Percentiles rank a stretch among this genome's conserved stretches.
phyloP scores from a whole-genome alignment of 2,329 filamentous ascomycete species.

The Fusarium pseudonygamai region DNA sequence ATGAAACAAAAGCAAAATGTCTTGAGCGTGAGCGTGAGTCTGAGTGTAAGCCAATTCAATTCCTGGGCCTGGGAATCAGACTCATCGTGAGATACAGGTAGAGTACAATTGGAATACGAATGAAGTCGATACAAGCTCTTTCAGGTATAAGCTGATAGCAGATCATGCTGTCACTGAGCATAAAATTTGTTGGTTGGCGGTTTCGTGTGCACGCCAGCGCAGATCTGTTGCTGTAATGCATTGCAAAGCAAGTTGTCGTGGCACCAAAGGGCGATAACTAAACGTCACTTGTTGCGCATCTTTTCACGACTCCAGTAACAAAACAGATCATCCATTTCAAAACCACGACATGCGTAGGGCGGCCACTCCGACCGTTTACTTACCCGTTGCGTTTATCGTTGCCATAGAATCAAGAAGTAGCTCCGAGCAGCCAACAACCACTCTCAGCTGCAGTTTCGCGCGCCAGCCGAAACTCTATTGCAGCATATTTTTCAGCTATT shows the following conservation, averaged over 20 bases:
- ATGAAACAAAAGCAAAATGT: conserved; percentile 8
- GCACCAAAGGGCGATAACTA: conserved; percentile 24
- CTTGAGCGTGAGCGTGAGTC: conserved; percentile 21
- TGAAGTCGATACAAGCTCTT: neutral
- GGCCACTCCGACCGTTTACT: neutral
- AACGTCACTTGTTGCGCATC: conserved; percentile 26
- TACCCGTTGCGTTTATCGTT: neutral
- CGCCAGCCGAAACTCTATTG: conserved; percentile 29
- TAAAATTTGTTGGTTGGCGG: conserved; percentile 8
- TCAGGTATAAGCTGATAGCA: neutral
- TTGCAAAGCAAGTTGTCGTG: conserved; percentile 23
- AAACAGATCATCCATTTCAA: conserved; percentile 25
- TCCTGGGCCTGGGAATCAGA: neutral
- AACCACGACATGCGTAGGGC: neutral
- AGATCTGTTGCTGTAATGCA: conserved; percentile 20
- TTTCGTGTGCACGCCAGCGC: conserved; percentile 33
- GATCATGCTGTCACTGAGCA: conserved; percentile 23
- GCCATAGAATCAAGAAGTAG: neutral
- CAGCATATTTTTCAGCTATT: neutral
- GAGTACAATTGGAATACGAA: neutral
- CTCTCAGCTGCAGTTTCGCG: conserved; percentile 3
- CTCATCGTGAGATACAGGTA: neutral
- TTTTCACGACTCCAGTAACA: conserved; percentile 21
- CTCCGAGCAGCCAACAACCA: neutral
- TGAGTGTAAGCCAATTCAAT: neutral